Conservation (phyloP, 768 basidiomycete genomes). For the Tylopilus felleus region DNA sequence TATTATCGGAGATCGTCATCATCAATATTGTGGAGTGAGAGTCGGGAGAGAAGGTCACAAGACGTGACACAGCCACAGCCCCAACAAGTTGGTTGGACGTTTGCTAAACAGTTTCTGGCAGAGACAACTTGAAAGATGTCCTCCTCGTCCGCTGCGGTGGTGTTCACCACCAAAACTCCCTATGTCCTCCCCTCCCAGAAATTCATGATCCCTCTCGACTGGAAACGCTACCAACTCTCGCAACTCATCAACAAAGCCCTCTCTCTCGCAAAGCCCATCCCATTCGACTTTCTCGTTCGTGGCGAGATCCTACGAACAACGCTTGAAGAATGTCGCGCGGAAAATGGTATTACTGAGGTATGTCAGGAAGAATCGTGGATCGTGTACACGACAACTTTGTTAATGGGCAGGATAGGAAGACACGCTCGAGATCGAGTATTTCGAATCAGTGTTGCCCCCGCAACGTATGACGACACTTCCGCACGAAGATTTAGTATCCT, state of each 20-base stretch:
- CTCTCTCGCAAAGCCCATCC: constrained; percentile 65
- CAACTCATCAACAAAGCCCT: constrained; percentile 96
- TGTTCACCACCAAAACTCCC: constrained; percentile 18
- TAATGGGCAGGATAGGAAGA: constrained; percentile 58
- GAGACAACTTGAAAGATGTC: background rate
- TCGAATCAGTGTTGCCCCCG: constrained; percentile 85
- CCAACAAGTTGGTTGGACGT: background rate
- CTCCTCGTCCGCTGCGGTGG: constrained; percentile 15
- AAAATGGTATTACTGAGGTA: constrained; percentile 71
- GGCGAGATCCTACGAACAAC: constrained; percentile 75
- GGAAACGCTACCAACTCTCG: constrained; percentile 95
- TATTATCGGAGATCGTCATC: too few species aligned
- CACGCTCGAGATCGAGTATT: constrained; percentile 88
- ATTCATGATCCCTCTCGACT: constrained; percentile 87
- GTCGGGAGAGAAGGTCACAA: too few species aligned
- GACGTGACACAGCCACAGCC: background rate
- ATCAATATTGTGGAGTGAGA: too few species aligned
- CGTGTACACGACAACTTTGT: constrained; percentile 1
- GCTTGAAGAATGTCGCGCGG: constrained; percentile 70
- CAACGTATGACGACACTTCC: constrained; percentile 74
- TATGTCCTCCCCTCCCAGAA: constrained; percentile 58
- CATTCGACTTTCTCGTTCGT: constrained; percentile 88
- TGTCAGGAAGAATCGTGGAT: background rate
- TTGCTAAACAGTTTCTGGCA: background rate
- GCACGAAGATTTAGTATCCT: constrained; percentile 86